Base-by-base conservation (phyloP, 2,329 filamentous ascomycete genomes). In the Microdochium bolleyi region DNA sequence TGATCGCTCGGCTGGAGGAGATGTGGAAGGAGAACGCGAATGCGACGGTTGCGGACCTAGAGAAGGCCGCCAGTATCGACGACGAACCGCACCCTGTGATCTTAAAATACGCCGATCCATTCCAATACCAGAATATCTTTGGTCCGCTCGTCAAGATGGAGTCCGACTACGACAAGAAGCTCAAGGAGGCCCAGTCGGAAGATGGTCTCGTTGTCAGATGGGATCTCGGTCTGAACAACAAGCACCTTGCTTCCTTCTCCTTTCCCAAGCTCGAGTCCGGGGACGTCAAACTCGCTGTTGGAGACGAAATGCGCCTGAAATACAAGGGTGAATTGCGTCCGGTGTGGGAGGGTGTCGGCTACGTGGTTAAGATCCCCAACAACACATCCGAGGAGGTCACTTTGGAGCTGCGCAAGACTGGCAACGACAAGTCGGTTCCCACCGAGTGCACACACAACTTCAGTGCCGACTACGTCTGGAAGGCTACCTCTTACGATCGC, bases 321-420 rank as follows among this genome's bases (percentile, higher is more conserved):
- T 99, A 99, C 73, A 95, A 90, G 60, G 94, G 95, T 60, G 94
- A 97, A 70, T 77, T 99, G 50, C 88, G 92, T 44, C 82, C 88
- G 14, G 84, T 89, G 54, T 99, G 94, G 94, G 94, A 99, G 68
- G 94, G 94, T 37, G 94, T 99, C 32, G 94, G 94, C 58, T 99
- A 99, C 70, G 94, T 99, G 56, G 92, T 97, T 74, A 99, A 99
- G 74, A 97, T 99, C 55, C 95, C 94, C 22, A 97, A 99, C 78
- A 97, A 97, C 71, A 91, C 96, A 73, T 96, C 92, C 14, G 94
- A 99, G 64, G 92, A 99, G 68, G 94, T 99, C 51, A 95, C 88
- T 10, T 87, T 99, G 58, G 94, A 99, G 69, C 74, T 99, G 65
- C 88, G 94, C 60, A 90, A 94, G 63, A 92, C 94, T 57, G 92